These are phyloP conservation scores for Apiospora hydei DNA, from an alignment of 2,329 filamentous ascomycete genomes.

Conservation along the genomic window DNA sequence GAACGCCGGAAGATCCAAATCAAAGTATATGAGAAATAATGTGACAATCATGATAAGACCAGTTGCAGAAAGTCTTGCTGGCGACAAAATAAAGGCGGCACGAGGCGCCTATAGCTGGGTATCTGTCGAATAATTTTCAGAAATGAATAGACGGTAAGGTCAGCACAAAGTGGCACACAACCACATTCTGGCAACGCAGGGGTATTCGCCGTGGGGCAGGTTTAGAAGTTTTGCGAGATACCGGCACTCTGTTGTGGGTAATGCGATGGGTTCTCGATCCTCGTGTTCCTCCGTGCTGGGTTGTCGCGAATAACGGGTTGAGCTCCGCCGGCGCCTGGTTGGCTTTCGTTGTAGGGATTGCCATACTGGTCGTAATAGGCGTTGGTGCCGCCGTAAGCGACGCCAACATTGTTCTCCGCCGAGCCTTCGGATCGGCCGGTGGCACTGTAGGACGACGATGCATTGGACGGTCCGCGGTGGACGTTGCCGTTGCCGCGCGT, in stretches of 20 bases:
- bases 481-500: slow-evolving; percentile 72
- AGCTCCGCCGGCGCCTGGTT: slow-evolving; percentile 51
- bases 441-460: slow-evolving; percentile 93
- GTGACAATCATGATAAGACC: slow-evolving; percentile 3
- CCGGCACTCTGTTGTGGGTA: slow-evolving; percentile 93
- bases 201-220: slow-evolving; percentile 27
- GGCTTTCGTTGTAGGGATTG: slow-evolving; percentile 59
- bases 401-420: slow-evolving; percentile 56
- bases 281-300: slow-evolving; percentile 87
- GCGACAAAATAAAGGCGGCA: slow-evolving; percentile 16
- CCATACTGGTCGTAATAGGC: slow-evolving; percentile 68
- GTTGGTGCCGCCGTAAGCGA: slow-evolving; percentile 55
- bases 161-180: not conserved
- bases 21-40: not conserved
- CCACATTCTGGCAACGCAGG: not conserved
- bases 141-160: not conserved
- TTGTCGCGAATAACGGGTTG: slow-evolving; percentile 94
- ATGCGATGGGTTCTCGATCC: slow-evolving; percentile 89
- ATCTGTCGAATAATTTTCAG: slow-evolving; percentile 22
- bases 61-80: slow-evolving; percentile 7
- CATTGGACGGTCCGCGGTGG: slow-evolving; percentile 90
- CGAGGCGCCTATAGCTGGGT: slow-evolving; percentile 13
- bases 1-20: not conserved
- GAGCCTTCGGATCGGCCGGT: slow-evolving; percentile 77
- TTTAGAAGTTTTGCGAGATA: slow-evolving; percentile 94